Evolutionary conservation across 2,329 filamentous ascomycete genomes (phyloP), one percentile per base, ranked within the genome.

Genomic region (Aspergillus intermedius): DNA sequence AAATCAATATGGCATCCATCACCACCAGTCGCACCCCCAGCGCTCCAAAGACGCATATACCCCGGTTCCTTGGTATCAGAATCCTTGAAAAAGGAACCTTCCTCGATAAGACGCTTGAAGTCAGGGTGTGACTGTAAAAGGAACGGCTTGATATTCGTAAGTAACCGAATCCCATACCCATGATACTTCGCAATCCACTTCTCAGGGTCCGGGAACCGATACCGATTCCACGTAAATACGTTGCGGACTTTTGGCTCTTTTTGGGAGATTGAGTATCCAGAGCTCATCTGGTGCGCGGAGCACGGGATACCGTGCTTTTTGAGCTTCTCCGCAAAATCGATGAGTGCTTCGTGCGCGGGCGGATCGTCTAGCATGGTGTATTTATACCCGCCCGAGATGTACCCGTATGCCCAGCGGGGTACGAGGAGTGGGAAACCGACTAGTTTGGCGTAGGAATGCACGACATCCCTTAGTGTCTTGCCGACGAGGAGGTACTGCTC

Each of bases 111-210:
- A 52, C 77, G 79, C 28, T 78, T 54, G 56, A 87, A 88, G 44
- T 81, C 81, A 0, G 84, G 85, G 53, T 88, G 86, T 23, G 72
- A 86, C 1, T 70, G 76, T 1, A 88, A 71, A 0, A 88, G 74
- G 59, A 88, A 88, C 0, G 85, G 85, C 66, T 88, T 88, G 54
- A 88, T 79, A 54, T 88, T 88, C 17, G 83, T 81, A 34, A 88
- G 75, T 7, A 88, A 69, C 0, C 84, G 75, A 53, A 89, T 84
- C 0, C 84, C 85, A 15, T 78, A 75, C 35, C 72, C 70, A 59
- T 86, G 83, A 54, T 81, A 85, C 42, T 79, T 76, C 8, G 75
- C 69, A 28, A 84, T 77, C 66, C 83, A 88, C 0, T 67, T 78
- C 47, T 82, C 75, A 0, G 85, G 85, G 46, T 87, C 77, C 0